Percentiles rank a stretch among this genome's conserved stretches.
These are phyloP conservation scores for Blastobotrys ciferrii DNA, from an alignment of 1,139 yeast genomes.

Conservation along the genomic window DNA sequence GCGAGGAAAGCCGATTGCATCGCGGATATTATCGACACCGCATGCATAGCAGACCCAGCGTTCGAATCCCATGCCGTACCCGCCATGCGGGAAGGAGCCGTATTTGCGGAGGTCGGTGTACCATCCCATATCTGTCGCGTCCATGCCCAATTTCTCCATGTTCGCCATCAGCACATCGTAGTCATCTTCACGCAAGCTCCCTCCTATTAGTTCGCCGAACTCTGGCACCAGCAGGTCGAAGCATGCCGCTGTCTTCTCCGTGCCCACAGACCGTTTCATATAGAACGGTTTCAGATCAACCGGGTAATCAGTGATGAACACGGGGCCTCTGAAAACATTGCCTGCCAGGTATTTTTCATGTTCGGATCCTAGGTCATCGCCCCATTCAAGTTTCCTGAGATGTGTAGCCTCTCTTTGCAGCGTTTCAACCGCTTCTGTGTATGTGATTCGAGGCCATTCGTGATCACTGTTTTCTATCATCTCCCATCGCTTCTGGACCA, in stretches of 20 bases:
- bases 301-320: constrained; percentile 91
- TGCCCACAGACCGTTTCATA: constrained; percentile 55
- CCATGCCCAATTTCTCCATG: constrained; percentile 46
- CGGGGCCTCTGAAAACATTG: constrained; percentile 64
- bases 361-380: constrained; percentile 72
- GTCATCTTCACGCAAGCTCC: constrained; percentile 83
- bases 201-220: constrained; percentile 96
- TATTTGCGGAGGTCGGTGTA: constrained; percentile 68
- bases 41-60: constrained; percentile 70
- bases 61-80: constrained; percentile 95
- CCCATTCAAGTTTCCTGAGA: constrained; percentile 51
- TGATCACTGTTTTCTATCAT: constrained; percentile 31
- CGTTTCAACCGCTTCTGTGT: constrained; percentile 66
- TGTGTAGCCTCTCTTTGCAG: constrained; percentile 37
- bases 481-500: constrained; percentile 37
- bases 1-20: constrained; percentile 82
- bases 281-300: constrained; percentile 79
- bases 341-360: constrained; percentile 93
- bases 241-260: constrained; percentile 72
- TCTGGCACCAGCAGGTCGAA: constrained; percentile 86
- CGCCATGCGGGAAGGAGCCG: constrained; percentile 93
- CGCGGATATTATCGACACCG: constrained; percentile 75
- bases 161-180: constrained; percentile 47
- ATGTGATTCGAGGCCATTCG: constrained; percentile 71
- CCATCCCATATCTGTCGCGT: constrained; percentile 65